Evolutionary conservation across 1,284 basidiomycete species (phyloP).

Genomic region (Marasmius sp.): DNA sequence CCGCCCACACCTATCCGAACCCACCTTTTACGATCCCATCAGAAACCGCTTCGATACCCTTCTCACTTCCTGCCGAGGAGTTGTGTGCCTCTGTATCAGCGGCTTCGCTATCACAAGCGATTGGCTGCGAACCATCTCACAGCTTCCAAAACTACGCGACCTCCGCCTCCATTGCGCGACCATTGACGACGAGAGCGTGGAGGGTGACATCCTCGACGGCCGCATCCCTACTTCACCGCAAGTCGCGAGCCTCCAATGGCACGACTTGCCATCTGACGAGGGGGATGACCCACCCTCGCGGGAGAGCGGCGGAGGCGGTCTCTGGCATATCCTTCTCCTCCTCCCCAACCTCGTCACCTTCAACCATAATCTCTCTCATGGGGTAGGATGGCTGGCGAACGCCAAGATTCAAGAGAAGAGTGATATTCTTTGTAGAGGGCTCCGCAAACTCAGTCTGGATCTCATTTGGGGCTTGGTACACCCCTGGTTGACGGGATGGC

Average conservation of each 20-base stretch:
- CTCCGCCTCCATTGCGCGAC: not conserved
- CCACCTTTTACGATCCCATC: not conserved
- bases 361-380: not conserved
- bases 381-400: not conserved
- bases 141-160: not conserved
- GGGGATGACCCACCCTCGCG: not conserved
- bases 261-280: not conserved
- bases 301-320: not conserved
- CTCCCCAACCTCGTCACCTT: slow-evolving; percentile 1
- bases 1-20: no score
- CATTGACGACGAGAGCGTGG: not conserved
- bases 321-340: slow-evolving; percentile 4
- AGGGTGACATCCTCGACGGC: not conserved
- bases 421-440: not conserved
- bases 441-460: not conserved
- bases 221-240: not conserved
- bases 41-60: not conserved
- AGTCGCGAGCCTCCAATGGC: not conserved
- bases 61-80: not conserved
- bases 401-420: not conserved
- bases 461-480: not conserved
- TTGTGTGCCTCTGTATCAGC: not conserved
- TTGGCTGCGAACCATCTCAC: not conserved
- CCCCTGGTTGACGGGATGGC: not conserved
- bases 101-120: not conserved